Evolutionary conservation across 257 asterid genomes (phyloP).

Genomic region (Primulina huaijiensis): DNA sequence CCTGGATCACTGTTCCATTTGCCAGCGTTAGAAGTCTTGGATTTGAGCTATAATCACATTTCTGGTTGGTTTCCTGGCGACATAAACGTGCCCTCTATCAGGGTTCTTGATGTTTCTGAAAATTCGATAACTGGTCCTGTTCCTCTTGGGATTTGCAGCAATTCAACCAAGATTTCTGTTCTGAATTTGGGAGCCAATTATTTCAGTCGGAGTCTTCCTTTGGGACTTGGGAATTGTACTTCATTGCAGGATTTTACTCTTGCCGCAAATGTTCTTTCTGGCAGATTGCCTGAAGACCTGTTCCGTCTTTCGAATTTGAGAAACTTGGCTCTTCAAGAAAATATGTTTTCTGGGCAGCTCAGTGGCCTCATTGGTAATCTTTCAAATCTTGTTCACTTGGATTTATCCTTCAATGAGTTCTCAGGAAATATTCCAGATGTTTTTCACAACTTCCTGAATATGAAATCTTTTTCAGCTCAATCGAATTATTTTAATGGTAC

Average conservation of each 20-base stretch:
- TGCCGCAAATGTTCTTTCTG: slow-evolving; percentile 46
- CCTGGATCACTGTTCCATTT: slow-evolving; percentile 53
- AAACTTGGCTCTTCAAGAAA: slow-evolving; percentile 48
- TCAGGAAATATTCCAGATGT: slow-evolving; percentile 60
- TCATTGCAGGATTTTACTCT: slow-evolving; percentile 50
- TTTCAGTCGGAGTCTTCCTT: slow-evolving; percentile 42
- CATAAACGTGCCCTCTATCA: slow-evolving; percentile 50
- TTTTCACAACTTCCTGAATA: slow-evolving; percentile 40
- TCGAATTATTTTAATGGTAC: slow-evolving; percentile 55
- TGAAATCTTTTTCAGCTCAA: slow-evolving; percentile 59
- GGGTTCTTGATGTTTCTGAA: slow-evolving; percentile 47
- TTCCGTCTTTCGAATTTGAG: slow-evolving; percentile 43
- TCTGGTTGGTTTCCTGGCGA: slow-evolving; percentile 42
- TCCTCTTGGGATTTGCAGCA: slow-evolving; percentile 60
- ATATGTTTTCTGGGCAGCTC: slow-evolving; percentile 52
- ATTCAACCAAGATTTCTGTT: slow-evolving; percentile 45
- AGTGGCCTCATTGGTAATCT: slow-evolving; percentile 55
- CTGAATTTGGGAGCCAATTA: slow-evolving; percentile 43
- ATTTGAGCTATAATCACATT: slow-evolving; percentile 54
- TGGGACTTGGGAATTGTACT: slow-evolving; percentile 52
- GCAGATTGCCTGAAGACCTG: slow-evolving; percentile 59
- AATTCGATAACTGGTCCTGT: slow-evolving; percentile 47
- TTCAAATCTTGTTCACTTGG: slow-evolving; percentile 50
- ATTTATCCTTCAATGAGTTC: slow-evolving; percentile 53
- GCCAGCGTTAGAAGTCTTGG: slow-evolving; percentile 50